Percentiles rank a stretch among this genome's conserved stretches.
Conservation (phyloP, 2,329 filamentous ascomycete genomes). For the Aspergillus udagawae region DNA sequence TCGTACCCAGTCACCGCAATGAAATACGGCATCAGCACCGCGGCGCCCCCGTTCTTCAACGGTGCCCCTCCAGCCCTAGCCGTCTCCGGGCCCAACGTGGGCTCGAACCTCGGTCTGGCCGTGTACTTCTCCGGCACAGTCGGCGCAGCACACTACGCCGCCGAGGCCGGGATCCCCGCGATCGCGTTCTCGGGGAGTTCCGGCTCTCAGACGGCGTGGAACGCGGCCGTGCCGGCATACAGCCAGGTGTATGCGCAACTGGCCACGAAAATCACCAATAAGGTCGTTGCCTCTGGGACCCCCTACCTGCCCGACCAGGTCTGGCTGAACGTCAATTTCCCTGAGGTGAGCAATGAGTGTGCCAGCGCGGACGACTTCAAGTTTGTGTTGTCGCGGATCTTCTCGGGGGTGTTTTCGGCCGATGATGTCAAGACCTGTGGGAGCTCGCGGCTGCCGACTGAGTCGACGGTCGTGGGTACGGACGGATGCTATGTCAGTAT, state of each 20-base stretch:
- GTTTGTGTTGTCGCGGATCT: slow-evolving; percentile 62
- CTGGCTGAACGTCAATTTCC: slow-evolving; percentile 69
- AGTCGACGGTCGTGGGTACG: slow-evolving; percentile 50
- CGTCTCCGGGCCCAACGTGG: slow-evolving; percentile 62
- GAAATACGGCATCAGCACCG: slow-evolving; percentile 57
- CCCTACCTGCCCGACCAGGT: slow-evolving; percentile 61
- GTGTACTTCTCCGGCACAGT: slow-evolving; percentile 63
- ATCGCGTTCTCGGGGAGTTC: slow-evolving; percentile 63
- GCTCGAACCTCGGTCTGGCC: slow-evolving; percentile 54
- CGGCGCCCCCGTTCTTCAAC: slow-evolving; percentile 54
- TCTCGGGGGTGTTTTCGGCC: slow-evolving; percentile 39
- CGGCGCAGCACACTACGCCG: slow-evolving; percentile 61
- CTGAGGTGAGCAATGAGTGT: slow-evolving; percentile 49
- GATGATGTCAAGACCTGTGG: slow-evolving; percentile 58
- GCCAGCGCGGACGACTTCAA: slow-evolving; percentile 52
- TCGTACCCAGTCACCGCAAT: slow-evolving; percentile 64
- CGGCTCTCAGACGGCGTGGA: slow-evolving; percentile 51
- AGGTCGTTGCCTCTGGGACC: slow-evolving; percentile 52
- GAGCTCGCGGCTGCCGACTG: slow-evolving; percentile 53
- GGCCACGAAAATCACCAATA: slow-evolving; percentile 54
- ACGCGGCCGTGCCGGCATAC: slow-evolving; percentile 45
- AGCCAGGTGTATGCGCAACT: slow-evolving; percentile 62
- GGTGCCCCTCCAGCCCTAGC: slow-evolving; percentile 55
- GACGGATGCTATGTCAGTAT: slow-evolving; percentile 60
- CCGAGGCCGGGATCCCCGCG: slow-evolving; percentile 56